Evolutionary conservation across 2,329 filamentous ascomycete species (phyloP).

Genomic region (Xenosphaeropsis pyriputrescens): DNA sequence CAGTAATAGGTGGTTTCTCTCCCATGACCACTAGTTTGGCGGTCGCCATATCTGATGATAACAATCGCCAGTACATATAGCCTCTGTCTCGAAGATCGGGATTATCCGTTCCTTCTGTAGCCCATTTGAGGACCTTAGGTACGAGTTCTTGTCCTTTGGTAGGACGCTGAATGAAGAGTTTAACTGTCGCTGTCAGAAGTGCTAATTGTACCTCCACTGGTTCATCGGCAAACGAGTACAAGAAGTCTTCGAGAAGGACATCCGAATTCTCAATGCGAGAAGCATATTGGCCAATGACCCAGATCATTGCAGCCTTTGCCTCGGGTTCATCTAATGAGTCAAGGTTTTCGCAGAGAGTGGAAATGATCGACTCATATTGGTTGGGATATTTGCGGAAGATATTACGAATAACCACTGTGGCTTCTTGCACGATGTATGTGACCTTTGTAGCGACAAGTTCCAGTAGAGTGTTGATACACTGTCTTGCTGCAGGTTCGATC

Average conservation of each 20-base stretch:
- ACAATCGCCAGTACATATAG: conserved; percentile 98
- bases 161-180: conserved; percentile 92
- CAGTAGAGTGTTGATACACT: conserved; percentile 84
- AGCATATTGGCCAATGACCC: conserved; percentile 97
- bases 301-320: conserved; percentile 96
- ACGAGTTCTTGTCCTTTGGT: conserved; percentile 90
- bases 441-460: conserved; percentile 96
- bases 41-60: conserved; percentile 79
- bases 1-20: conserved; percentile 89
- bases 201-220: conserved; percentile 91
- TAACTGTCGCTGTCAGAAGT: conserved; percentile 88
- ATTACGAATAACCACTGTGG: conserved; percentile 95
- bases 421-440: conserved; percentile 97
- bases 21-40: conserved; percentile 92
- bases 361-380: conserved; percentile 96
- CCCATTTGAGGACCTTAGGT: conserved; percentile 93
- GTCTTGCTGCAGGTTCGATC: conserved; percentile 81
- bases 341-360: conserved; percentile 86
- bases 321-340: conserved; percentile 95
- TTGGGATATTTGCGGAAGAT: conserved; percentile 99
- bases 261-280: conserved; percentile 96
- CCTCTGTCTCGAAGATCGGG: conserved; percentile 89
- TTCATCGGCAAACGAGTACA: conserved; percentile 89
- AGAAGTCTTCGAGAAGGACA: conserved; percentile 81
- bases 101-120: conserved; percentile 98